Evolutionary conservation across 352 stramenopile genomes (phyloP), one percentile per base, ranked within the genome.

Genomic region (Pythium dissotocum): DNA sequence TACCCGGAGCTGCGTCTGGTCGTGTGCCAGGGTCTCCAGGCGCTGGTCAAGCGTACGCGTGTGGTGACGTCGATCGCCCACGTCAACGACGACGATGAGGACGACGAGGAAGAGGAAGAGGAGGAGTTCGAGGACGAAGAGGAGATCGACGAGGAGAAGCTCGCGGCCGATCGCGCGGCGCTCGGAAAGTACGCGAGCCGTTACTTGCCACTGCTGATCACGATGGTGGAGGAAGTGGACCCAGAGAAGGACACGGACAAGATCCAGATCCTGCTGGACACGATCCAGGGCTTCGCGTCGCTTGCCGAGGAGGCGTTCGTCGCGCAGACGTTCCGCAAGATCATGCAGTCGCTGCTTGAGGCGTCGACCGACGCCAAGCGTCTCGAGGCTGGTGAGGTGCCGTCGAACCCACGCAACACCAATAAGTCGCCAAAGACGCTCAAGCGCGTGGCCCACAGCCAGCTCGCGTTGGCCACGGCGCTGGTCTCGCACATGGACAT

Each of bases 261-360:
- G 61, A 67, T 85, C 10, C 83, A 91, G 61, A 77, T 85, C 38
- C 67, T 95, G 32, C 68, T 94, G 56, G 86, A 94, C 72, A 95
- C 88, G 53, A 77, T 95, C 40, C 83, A 90, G 54, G 85, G 81
- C 38, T 97, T 96, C 68, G 88, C 88, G 12, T 87, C 77, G 54
- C 77, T 95, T 16, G 87, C 85, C 35, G 87, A 95, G 52, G 61
- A 73, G 8, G 61, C 80, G 8, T 78, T 95, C 12, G 82, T 96
- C 18, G 68, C 75, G 42, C 82, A 75, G 36, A 84, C 84, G 42
- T 97, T 96, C 76, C 91, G 92, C 60, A 93, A 92, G 77, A 89
- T 93, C 70, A 91, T 97, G 80, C 88, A 97, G 72, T 91, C 93
- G 72, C 73, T 97, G 38, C 72, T 97, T 10, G 83, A 96, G 62